Conservation (phyloP, 768 basidiomycete genomes). For the Candolleomyces eurysporus region DNA sequence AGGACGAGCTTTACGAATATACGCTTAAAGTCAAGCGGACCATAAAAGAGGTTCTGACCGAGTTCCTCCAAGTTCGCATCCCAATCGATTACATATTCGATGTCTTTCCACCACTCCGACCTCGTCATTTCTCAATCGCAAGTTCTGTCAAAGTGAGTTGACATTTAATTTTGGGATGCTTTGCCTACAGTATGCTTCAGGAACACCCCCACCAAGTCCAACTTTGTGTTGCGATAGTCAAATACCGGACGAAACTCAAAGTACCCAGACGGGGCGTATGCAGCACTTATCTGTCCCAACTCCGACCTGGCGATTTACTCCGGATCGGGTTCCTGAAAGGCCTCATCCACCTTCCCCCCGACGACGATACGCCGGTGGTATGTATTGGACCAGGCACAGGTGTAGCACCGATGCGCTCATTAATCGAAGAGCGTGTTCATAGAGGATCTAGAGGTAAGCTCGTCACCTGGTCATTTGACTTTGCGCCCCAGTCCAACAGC, state of each 20-base stretch:
- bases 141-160: constrained; percentile 51
- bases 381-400: constrained; percentile 96
- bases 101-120: constrained; percentile 79
- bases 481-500: no score
- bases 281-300: constrained; percentile 70
- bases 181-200: constrained; percentile 16
- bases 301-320: constrained; percentile 57
- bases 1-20: constrained; percentile 95
- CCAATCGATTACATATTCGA: constrained; percentile 88
- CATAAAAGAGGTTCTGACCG: constrained; percentile 79
- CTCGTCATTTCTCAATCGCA: constrained; percentile 92
- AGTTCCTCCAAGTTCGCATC: constrained; percentile 75
- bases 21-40: constrained; percentile 77
- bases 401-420: constrained; percentile 85
- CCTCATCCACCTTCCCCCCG: constrained; percentile 53
- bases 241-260: constrained; percentile 82
- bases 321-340: constrained; percentile 66
- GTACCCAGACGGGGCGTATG: constrained; percentile 79
- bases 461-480: no score
- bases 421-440: constrained; percentile 74
- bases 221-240: constrained; percentile 88
- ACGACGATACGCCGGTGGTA: constrained; percentile 64
- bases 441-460: constrained; percentile 50
- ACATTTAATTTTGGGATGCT: neutral
- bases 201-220: constrained; percentile 69